phyloP scores from a whole-genome alignment of 129 eudicot species.

The Saposhnikovia divaricata region DNA sequence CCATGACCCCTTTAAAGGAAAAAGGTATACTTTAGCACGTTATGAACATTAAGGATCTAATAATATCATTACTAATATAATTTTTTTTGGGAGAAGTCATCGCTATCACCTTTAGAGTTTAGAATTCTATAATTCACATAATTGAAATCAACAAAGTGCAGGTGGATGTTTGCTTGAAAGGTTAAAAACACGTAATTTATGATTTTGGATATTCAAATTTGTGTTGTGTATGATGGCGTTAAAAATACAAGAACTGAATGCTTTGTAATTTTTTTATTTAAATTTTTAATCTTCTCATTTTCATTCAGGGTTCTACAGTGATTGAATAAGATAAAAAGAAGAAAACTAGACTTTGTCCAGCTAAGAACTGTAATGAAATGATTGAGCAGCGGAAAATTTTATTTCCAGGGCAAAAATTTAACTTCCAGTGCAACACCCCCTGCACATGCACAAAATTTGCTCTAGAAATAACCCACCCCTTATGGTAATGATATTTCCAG shows the following conservation, averaged over 20 bases:
- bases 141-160: background rate
- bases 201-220: too few relatives aligned
- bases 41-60: background rate
- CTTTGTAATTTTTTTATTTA: background rate
- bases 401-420: too few relatives aligned
- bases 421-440: too few relatives aligned
- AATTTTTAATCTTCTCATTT: too few relatives aligned
- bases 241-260: background rate
- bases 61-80: background rate
- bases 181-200: too few relatives aligned
- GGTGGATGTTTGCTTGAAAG: background rate
- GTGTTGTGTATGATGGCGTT: background rate
- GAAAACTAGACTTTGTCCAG: background rate
- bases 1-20: slow-evolving; percentile 83
- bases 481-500: too few relatives aligned
- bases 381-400: too few relatives aligned
- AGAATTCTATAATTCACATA: background rate
- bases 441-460: too few relatives aligned
- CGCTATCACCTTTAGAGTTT: background rate
- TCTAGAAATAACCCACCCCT: too few relatives aligned
- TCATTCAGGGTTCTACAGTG: background rate
- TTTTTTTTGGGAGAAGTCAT: background rate
- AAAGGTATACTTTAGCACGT: slow-evolving; percentile 34
- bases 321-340: background rate
- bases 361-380: background rate